phyloP scores from a whole-genome alignment of 305 asterid species.

The Fraxinus floribunda region DNA sequence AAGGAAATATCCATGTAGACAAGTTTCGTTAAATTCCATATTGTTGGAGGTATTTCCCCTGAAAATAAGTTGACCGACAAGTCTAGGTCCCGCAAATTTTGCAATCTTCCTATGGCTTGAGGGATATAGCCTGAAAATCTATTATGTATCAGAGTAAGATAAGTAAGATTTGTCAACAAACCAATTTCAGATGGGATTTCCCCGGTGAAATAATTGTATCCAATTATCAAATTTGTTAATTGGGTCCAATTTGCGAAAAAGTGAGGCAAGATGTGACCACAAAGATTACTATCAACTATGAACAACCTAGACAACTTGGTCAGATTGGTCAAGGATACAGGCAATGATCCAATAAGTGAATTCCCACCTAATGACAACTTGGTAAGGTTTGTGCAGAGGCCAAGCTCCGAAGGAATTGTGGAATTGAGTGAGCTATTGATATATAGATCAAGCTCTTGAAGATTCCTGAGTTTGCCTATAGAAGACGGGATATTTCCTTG shows the following conservation, averaged over 20 bases:
- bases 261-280: conserved; percentile 42
- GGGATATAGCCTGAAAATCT: background rate
- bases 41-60: background rate
- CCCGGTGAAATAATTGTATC: conserved; percentile 50
- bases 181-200: conserved; percentile 60
- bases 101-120: background rate
- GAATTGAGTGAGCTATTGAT: conserved; percentile 27
- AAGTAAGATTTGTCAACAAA: conserved; percentile 31
- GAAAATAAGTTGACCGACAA: conserved; percentile 12
- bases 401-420: conserved; percentile 57
- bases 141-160: conserved; percentile 43
- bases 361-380: no score
- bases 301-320: conserved; percentile 41
- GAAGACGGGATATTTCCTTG: conserved; percentile 47
- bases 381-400: conserved; percentile 52
- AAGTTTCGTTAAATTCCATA: no score
- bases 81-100: background rate
- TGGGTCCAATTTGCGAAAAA: conserved; percentile 52
- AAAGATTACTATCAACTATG: conserved; percentile 43
- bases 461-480: conserved; percentile 40
- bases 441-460: conserved; percentile 32
- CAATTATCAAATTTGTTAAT: conserved; percentile 44
- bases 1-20: background rate
- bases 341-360: conserved; percentile 53
- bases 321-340: conserved; percentile 53